Conservation (phyloP, 306 rosid genomes). For the Sesbania bispinosa region DNA sequence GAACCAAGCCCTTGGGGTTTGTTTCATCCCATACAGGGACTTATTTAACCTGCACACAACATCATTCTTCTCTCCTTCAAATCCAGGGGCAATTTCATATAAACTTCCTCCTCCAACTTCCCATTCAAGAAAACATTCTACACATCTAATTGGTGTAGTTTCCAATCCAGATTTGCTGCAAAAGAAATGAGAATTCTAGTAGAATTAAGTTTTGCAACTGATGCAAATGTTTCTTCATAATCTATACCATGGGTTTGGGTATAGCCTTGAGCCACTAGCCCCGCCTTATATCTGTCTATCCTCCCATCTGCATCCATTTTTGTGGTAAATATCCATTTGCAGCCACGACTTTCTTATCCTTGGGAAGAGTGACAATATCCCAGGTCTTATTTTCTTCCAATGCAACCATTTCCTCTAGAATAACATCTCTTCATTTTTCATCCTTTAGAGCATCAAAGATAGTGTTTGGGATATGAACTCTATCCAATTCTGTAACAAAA, state of each 20-base stretch:
- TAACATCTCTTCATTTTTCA: not conserved
- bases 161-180: not conserved
- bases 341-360: not conserved
- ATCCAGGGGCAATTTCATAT: too few relatives aligned
- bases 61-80: too few relatives aligned
- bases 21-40: too few relatives aligned
- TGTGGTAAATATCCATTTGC: not conserved
- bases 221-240: not conserved
- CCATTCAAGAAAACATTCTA: too few relatives aligned
- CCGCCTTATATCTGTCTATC: too few relatives aligned
- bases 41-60: too few relatives aligned
- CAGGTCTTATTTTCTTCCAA: not conserved
- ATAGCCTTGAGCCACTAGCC: too few relatives aligned
- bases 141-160: not conserved
- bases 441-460: not conserved
- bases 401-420: not conserved
- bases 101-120: too few relatives aligned
- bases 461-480: not conserved
- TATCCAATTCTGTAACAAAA: too few relatives aligned
- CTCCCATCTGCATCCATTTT: too few relatives aligned
- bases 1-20: too few relatives aligned
- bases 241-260: too few relatives aligned
- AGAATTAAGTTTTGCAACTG: not conserved
- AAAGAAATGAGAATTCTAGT: not conserved
- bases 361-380: not conserved